These are phyloP conservation scores for Nicotiana knightiana DNA, from an alignment of 257 asterid species.

Conservation along the genomic window DNA sequence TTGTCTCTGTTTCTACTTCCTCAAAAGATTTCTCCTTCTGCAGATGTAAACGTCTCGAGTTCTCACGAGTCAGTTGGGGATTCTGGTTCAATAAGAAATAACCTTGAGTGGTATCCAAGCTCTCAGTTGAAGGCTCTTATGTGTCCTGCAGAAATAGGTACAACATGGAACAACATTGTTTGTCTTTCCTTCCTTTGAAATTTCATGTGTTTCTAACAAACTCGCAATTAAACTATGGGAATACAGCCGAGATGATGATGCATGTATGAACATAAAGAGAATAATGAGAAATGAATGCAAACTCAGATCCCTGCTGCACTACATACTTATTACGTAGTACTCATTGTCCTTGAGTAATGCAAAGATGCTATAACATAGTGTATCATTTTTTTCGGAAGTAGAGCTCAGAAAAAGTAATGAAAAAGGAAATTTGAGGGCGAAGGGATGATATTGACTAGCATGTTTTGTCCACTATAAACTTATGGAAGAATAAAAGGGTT, in stretches of 20 bases:
- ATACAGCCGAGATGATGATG: neutral
- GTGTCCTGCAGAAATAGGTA: conserved; percentile 37
- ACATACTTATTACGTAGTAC: neutral
- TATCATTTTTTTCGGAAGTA: neutral
- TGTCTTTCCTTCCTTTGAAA: neutral
- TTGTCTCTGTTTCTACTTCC: neutral
- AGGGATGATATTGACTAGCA: neutral
- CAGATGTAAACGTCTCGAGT: conserved; percentile 19
- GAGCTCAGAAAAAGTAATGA: neutral
- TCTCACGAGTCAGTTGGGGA: conserved; percentile 11
- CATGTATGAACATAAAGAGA: neutral
- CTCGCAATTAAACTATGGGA: neutral
- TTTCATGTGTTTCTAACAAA: conserved; percentile 9
- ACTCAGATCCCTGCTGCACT: neutral
- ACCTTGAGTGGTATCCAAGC: conserved; percentile 11
- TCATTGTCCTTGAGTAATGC: neutral
- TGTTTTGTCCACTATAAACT: neutral
- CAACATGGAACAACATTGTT: neutral
- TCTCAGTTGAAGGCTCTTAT: conserved; percentile 11
- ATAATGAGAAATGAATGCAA: neutral
- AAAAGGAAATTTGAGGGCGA: conserved; percentile 1
- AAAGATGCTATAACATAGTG: neutral
- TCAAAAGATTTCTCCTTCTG: conserved; percentile 8
- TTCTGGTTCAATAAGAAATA: conserved; percentile 17
- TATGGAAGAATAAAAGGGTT: neutral